Evolutionary conservation across 1,139 yeast genomes (phyloP), one percentile per base, ranked within the genome.

Genomic region (Suhomyces taliae): DNA sequence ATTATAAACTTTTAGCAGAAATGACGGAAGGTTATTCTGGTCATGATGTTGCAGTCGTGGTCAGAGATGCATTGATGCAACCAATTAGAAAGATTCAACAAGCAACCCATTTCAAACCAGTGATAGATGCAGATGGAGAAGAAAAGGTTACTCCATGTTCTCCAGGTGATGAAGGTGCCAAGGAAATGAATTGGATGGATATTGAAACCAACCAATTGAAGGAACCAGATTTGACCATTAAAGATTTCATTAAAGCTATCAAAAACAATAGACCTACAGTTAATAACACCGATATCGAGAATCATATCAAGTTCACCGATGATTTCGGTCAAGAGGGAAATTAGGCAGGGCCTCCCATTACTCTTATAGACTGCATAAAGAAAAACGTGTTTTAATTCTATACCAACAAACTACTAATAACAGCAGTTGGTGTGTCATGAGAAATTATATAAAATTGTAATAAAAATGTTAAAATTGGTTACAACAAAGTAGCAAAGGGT

Each of bases 21-120:
- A 86, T 93, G 93, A 93, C 99, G 0, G 96, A 90, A 8, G 99
- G 99, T 9, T 93, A 93, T 65, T 90, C 97, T 0, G 99, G 99
- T 46, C 96, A 93, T 63, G 99, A 95, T 77, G 81, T 95, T 36
- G 95, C 98, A 0, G 97, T 93, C 37, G 95, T 91, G 14, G 99
- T 95, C 7, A 83, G 96, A 59, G 99, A 95, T 67, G 98, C 99
- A 0, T 74, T 95, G 54, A 95, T 95, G 99, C 95, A 91, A 65
- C 99, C 99, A 2, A 89, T 95, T 49, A 81, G 99, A 59, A 90
- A 90, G 64, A 90, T 95, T 53, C 99, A 93, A 66, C 87, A 83
- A 59, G 98, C 99, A 0, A 95, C 99, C 0, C 99, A 95, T 72
- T 95, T 95, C 72, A 88, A 87, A 60, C 75, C 78, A 46, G 78